A percentile compares a stretch with the other conserved stretches of the same genome.
Conservation (phyloP, 257 asterid species). For the Solanum piurae region DNA sequence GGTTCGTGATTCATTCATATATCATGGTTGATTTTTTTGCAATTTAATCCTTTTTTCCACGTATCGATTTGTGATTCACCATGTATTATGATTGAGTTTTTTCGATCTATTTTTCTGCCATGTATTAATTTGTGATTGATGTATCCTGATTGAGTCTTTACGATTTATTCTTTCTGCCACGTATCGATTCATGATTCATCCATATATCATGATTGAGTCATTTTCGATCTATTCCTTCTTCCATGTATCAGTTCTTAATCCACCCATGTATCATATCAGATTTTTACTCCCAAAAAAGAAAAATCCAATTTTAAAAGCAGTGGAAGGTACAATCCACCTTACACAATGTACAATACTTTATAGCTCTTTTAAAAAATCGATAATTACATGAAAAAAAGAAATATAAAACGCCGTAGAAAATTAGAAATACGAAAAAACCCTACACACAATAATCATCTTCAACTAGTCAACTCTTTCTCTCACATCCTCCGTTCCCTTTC, state of each 20-base stretch:
- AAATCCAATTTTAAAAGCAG: background rate
- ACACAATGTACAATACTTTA: background rate
- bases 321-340: background rate
- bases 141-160: too few species aligned
- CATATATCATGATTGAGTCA: too few species aligned
- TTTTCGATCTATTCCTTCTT: too few species aligned
- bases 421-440: background rate
- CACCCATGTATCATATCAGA: background rate
- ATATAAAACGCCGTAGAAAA: background rate
- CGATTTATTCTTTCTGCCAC: too few species aligned
- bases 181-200: too few species aligned
- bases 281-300: background rate
- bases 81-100: background rate
- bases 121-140: too few species aligned
- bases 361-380: background rate
- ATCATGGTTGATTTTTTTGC: background rate
- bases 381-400: background rate
- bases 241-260: background rate
- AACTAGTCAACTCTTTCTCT: background rate
- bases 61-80: background rate
- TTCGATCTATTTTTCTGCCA: background rate
- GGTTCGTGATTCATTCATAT: background rate
- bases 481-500: background rate
- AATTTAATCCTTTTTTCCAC: background rate
- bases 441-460: slow-evolving; percentile 1